Base-by-base conservation (phyloP, 768 basidiomycete genomes). In the Holtermannia corniformis region DNA sequence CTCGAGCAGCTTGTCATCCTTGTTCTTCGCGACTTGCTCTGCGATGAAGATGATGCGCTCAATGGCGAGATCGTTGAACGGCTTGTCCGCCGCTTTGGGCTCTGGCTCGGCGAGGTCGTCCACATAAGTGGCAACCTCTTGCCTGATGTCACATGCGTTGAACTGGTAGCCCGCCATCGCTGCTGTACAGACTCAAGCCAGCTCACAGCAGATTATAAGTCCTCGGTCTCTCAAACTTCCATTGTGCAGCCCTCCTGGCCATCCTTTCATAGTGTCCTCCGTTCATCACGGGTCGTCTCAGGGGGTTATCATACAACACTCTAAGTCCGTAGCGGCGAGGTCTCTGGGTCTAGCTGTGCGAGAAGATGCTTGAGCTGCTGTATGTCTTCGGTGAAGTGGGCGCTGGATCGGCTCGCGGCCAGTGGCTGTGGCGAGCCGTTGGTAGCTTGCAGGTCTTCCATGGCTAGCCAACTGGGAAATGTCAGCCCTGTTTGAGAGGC, bases 381-480 rank as follows among this genome's bases (percentile, higher is more conserved):
- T 14, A 67, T 61, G 46, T 67, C 62, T 45, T 67, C 65, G 12
- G 60, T 56, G n/a, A 61, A 41, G 4, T 57, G 59, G 19, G 54
- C 57, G 2, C 56, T 46, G 12, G 57, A 54, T 40, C 46, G 28
- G 40, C 55, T 63, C 12, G 62, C 49, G n/a, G 47, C 47, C 27
- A 58, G 26, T n/a, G 19, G n/a, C 19, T 28, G 50, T 20, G 40
- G 47, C 25, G 24, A 22, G 23, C 26, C 37, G 24, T 41, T 20
- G 16, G 44, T 32, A 5, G 58, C 54, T 25, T 64, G 58, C 28
- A 64, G 48, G 45, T 67, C 65, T 50, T 64, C 65, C 65, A 67
- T 67, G 21, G 65, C 61, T 21, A 64, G 54, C 63, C 65, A 67
- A 52, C 65, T 67, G 55, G n/a, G 14, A 13, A 25, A 21, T 14